Evolutionary conservation across 2,329 filamentous ascomycete genomes (phyloP).

Genomic region (Orbilia javanica): DNA sequence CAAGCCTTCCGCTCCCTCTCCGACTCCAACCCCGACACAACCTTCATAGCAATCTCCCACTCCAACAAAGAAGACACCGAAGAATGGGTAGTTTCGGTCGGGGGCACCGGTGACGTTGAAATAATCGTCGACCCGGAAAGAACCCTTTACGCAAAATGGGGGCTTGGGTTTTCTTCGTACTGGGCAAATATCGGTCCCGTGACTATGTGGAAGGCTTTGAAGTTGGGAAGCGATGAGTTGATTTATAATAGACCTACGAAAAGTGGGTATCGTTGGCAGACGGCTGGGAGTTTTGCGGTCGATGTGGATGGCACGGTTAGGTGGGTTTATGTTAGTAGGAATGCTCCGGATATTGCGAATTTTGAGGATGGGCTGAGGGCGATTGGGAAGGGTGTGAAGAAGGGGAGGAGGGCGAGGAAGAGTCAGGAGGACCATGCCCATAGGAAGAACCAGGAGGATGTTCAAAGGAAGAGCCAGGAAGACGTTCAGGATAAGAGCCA

Average conservation of each 20-base stretch:
- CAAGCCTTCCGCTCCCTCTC: slow-evolving; percentile 69
- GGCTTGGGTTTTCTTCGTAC: slow-evolving; percentile 73
- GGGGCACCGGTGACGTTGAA: slow-evolving; percentile 71
- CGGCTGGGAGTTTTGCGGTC: slow-evolving; percentile 74
- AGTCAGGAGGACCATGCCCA: background rate
- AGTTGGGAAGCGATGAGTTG: slow-evolving; percentile 73
- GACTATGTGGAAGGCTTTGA: slow-evolving; percentile 72
- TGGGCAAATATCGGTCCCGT: slow-evolving; percentile 75
- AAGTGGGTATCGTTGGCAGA: slow-evolving; percentile 78
- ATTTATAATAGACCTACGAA: slow-evolving; percentile 76
- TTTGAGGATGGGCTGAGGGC: slow-evolving; percentile 68
- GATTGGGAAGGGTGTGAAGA: slow-evolving; percentile 54
- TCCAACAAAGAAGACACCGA: slow-evolving; percentile 70
- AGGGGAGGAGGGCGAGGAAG: slow-evolving; percentile 15
- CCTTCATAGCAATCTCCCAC: slow-evolving; percentile 75
- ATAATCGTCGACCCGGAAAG: slow-evolving; percentile 74
- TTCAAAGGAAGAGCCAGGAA: background rate
- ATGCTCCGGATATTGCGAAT: slow-evolving; percentile 71
- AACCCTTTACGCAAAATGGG: slow-evolving; percentile 75
- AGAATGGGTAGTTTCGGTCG: slow-evolving; percentile 71
- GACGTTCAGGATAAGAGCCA: background rate
- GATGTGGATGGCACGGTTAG: slow-evolving; percentile 69
- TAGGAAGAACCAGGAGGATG: background rate
- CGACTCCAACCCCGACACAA: slow-evolving; percentile 68
- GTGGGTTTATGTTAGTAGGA: slow-evolving; percentile 69